A percentile compares a stretch with the other conserved stretches of the same genome.
These are phyloP conservation scores for Colletotrichum orchidophilum DNA, from an alignment of 2,329 filamentous ascomycete genomes.

Conservation along the genomic window DNA sequence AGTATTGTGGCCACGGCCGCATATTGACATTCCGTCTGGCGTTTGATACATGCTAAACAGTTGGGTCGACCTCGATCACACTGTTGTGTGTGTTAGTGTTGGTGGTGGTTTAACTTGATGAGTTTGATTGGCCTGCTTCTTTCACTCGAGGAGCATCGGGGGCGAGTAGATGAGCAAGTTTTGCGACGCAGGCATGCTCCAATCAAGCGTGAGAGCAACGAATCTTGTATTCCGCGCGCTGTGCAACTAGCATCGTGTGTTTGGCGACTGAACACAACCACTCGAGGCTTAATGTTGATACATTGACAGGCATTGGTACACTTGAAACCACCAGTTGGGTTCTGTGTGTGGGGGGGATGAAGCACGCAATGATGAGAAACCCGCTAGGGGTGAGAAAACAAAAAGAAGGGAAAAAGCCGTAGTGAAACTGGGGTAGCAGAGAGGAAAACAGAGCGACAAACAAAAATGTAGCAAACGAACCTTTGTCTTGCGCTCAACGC, in stretches of 20 bases:
- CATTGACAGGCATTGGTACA: neutral
- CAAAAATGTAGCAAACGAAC: constrained; percentile 52
- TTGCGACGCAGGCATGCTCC: neutral
- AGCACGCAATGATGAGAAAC: neutral
- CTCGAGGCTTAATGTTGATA: neutral
- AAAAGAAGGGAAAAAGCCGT: neutral
- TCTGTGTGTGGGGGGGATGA: neutral
- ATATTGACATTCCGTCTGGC: constrained; percentile 80
- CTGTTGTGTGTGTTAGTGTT: constrained; percentile 48
- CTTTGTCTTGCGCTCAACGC: constrained; percentile 85
- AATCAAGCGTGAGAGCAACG: neutral
- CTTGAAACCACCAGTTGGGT: neutral
- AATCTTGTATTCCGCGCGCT: neutral
- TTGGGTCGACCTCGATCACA: constrained; percentile 79
- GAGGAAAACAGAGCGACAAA: constrained; percentile 19
- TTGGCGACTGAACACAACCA: neutral
- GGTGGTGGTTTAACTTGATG: neutral
- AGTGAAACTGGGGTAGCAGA: neutral
- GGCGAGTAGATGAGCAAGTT: neutral
- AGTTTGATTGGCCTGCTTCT: neutral
- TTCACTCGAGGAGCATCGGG: neutral
- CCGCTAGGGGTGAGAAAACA: neutral
- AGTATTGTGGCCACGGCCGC: constrained; percentile 80
- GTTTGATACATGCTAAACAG: constrained; percentile 76
- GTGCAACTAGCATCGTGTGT: neutral